Conservation (phyloP, 2,329 filamentous ascomycete species). For the Pseudocercospora crystallina region DNA sequence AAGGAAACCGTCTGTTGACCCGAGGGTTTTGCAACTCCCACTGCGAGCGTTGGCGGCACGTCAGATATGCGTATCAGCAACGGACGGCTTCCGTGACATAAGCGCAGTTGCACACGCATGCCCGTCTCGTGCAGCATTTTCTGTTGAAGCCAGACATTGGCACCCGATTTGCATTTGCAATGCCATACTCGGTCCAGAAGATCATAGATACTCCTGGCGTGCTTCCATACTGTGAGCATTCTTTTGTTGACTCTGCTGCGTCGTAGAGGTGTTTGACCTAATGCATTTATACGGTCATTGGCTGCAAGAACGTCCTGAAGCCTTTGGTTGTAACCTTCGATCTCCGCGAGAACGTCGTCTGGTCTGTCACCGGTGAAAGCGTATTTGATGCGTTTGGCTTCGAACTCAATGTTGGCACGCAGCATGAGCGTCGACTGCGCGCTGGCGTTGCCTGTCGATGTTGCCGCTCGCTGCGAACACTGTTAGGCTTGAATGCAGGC, state of each 20-base stretch:
- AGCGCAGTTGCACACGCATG: too few species aligned
- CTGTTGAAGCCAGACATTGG: too few species aligned
- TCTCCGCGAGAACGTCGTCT: slow-evolving; percentile 12
- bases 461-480: neutral
- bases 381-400: slow-evolving; percentile 18
- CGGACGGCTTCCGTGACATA: too few species aligned
- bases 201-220: slow-evolving; percentile 16
- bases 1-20: too few species aligned
- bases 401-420: slow-evolving; percentile 12
- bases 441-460: neutral
- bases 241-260: slow-evolving; percentile 7
- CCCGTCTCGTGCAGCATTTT: too few species aligned
- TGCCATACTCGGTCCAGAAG: too few species aligned
- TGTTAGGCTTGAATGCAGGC: too few species aligned
- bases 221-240: slow-evolving; percentile 21
- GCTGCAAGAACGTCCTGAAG: slow-evolving; percentile 11
- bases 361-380: slow-evolving; percentile 5
- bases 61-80: too few species aligned
- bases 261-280: neutral
- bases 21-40: too few species aligned
- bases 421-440: slow-evolving; percentile 8
- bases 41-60: too few species aligned
- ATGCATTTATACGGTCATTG: slow-evolving; percentile 14
- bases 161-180: too few species aligned
- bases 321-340: slow-evolving; percentile 12